Evolutionary conservation across 176 grass and related monocot genomes (phyloP), one percentile per base, ranked within the genome.

Genomic region (Eragrostis nindensis): DNA sequence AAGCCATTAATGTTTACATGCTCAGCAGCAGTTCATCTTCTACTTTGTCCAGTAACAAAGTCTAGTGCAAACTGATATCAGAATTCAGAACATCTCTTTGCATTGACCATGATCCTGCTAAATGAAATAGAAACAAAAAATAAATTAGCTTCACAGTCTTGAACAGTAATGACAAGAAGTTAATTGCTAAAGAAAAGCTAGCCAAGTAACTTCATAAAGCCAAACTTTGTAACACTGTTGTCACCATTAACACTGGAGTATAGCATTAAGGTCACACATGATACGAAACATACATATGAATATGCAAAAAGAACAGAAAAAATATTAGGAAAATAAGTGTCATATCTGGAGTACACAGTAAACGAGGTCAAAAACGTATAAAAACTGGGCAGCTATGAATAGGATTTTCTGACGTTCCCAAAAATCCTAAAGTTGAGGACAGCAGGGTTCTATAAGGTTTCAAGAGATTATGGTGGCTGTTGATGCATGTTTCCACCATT

Each of bases 1-100:
- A 29, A 75, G 84, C 62, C 68, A 79, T 69, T n/a, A 80, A 79
- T 22, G 75, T 83, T 75, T 90, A 90, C 80, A 90, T 86, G 79
- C 27, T 86, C 61, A 61, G 78, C 56, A 74, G 83, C 45, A 60
- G 32, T 61, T 61, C 66, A 77, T 78, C 19, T 22, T 73, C 74
- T 68, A 50, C 65, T 77, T n/a, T 44, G 59, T n/a, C 73, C 16
- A 80, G 61, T 22, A 73, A 88, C 61, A 75, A 22, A 81, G 70
- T 69, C 69, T 25, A 75, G 14, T 13, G 30, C 69, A 84, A 69
- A 50, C 75, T 1, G 8, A 67, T 6, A 41, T 44, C 3, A 62
- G 27, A 41, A 11, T 27, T 62, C 8, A 81, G 8, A 48, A 32
- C 47, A 67, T 49, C 22, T 72, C n/a, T 78, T 24, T 71, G 44